Evolutionary conservation across 148 eudicot species (phyloP).

Genomic region (Oxyria digyna): DNA sequence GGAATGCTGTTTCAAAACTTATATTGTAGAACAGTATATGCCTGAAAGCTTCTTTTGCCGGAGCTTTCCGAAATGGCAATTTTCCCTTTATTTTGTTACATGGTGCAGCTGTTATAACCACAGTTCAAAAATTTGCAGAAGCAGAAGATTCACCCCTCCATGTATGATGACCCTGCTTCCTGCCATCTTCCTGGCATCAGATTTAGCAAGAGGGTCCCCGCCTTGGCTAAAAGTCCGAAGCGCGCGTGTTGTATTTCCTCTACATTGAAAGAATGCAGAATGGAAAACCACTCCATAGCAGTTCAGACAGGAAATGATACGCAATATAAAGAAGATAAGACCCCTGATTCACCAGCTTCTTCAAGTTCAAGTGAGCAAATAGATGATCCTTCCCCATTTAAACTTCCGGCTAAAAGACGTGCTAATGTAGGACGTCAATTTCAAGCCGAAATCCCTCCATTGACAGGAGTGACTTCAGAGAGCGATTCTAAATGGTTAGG

Average conservation of each 20-base stretch:
- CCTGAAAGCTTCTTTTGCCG: not conserved
- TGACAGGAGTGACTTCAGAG: slow-evolving; percentile 35
- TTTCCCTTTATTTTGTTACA: not conserved
- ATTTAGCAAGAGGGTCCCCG: slow-evolving; percentile 44
- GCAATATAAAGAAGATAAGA: slow-evolving; percentile 14
- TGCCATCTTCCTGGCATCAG: slow-evolving; percentile 30
- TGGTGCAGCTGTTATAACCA: not conserved
- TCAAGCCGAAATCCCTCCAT: slow-evolving; percentile 68
- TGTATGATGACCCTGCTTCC: slow-evolving; percentile 43
- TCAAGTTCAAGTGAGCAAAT: slow-evolving; percentile 6
- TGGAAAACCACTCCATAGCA: slow-evolving; percentile 8
- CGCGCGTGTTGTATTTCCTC: slow-evolving; percentile 39
- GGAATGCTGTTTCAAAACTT: not conserved
- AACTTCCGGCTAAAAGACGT: slow-evolving; percentile 19
- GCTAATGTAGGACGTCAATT: slow-evolving; percentile 41
- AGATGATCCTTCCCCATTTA: slow-evolving; percentile 11
- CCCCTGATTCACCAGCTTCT: slow-evolving; percentile 11
- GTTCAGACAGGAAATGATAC: slow-evolving; percentile 7
- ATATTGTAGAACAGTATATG: not conserved
- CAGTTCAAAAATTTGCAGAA: slow-evolving; percentile 17
- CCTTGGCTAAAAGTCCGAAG: slow-evolving; percentile 23
- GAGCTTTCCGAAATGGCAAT: not conserved
- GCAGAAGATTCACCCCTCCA: slow-evolving; percentile 53
- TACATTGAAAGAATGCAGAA: slow-evolving; percentile 16
- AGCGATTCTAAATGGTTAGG: slow-evolving; percentile 88